These are phyloP conservation scores for Paramyrothecium roridum DNA, from an alignment of 2,329 filamentous ascomycete genomes.

Conservation along the genomic window DNA sequence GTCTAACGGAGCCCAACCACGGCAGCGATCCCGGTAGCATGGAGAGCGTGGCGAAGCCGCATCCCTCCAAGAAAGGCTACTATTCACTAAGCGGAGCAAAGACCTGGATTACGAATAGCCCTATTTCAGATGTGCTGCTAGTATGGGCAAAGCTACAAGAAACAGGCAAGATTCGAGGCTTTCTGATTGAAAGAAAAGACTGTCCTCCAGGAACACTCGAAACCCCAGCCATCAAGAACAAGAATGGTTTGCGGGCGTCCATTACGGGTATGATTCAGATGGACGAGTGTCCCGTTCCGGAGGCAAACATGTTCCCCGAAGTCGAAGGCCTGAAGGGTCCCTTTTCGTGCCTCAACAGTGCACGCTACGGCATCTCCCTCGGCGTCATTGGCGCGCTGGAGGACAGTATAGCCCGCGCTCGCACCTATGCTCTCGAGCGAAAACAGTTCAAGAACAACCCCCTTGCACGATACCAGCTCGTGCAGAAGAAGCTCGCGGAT, in stretches of 20 bases:
- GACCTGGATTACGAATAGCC: conserved; percentile 95
- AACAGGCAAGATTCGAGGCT: conserved; percentile 91
- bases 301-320: conserved; percentile 90
- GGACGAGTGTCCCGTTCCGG: conserved; percentile 83
- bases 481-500: conserved; percentile 97
- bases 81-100: conserved; percentile 77
- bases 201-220: conserved; percentile 87
- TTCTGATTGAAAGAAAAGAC: conserved; percentile 79
- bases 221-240: conserved; percentile 90
- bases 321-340: conserved; percentile 85
- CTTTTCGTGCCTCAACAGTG: conserved; percentile 92
- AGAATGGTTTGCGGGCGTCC: conserved; percentile 88
- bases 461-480: conserved; percentile 90
- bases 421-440: conserved; percentile 85
- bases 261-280: conserved; percentile 98
- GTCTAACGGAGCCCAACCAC: conserved; percentile 89
- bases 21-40: conserved; percentile 88
- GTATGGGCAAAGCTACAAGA: conserved; percentile 92
- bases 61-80: conserved; percentile 81
- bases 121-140: conserved; percentile 79
- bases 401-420: conserved; percentile 78
- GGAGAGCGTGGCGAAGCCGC: conserved; percentile 82
- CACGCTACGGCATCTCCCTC: conserved; percentile 89
- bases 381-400: conserved; percentile 92
- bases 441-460: conserved; percentile 97